Percentiles rank a stretch among this genome's conserved stretches.
phyloP scores from a whole-genome alignment of 2,329 filamentous ascomycete genomes.

The Sporothrix globosa region DNA sequence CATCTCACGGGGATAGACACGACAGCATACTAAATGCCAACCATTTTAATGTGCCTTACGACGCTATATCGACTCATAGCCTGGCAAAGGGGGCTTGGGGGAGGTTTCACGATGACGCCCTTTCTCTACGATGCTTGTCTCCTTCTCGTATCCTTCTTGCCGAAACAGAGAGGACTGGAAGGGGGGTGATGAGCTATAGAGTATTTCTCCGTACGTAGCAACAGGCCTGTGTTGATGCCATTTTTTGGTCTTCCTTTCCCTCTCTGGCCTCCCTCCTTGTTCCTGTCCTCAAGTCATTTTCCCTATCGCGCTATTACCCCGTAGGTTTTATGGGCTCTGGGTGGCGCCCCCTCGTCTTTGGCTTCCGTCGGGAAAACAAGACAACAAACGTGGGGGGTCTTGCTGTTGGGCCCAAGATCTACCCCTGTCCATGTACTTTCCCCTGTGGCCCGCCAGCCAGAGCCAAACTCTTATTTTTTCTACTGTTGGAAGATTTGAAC shows the following conservation, averaged over 20 bases:
- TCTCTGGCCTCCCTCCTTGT: neutral
- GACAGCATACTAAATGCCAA: neutral
- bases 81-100: neutral
- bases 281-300: conserved; percentile 5
- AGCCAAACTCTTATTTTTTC: neutral
- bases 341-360: neutral
- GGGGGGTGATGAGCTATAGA: no score
- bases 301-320: conserved; percentile 31
- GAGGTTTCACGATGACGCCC: neutral
- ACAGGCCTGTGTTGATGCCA: neutral
- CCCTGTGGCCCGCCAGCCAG: conserved; percentile 9
- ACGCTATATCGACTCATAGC: neutral
- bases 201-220: no score
- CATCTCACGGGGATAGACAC: neutral
- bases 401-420: conserved; percentile 15
- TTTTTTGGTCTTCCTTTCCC: conserved; percentile 9
- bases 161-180: neutral
- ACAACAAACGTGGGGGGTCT: conserved; percentile 24
- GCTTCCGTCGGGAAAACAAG: conserved; percentile 17
- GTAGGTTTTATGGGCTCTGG: conserved; percentile 19
- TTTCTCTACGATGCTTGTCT: neutral
- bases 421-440: neutral
- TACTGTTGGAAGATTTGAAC: no score
- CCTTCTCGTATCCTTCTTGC: conserved; percentile 17
- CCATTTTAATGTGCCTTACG: neutral